Base-by-base conservation (phyloP, 805 yeast species). In the Saccharomycopsis sp. region DNA sequence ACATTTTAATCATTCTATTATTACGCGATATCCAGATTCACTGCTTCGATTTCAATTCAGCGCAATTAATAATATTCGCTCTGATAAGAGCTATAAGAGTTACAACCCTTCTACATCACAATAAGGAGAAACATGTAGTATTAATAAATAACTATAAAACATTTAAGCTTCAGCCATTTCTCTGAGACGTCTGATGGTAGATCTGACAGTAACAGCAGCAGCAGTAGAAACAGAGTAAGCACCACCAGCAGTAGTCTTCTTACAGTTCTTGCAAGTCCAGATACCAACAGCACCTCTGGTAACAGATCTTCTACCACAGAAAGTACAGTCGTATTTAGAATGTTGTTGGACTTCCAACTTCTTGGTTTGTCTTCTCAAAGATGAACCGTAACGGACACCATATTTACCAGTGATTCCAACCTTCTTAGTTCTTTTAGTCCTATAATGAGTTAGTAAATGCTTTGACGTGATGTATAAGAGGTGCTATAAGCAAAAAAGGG, bases 331-430 rank as follows among this genome's bases (percentile, higher is more conserved):
- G 87, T 96, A 94, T 78, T 89, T 89, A 73, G 99, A 88, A 82
- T 93, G 99, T 80, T 92, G 97, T 82, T 91, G 97, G 74, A 90
- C 87, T 84, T 96, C 99, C 80, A 94, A 84, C 85, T 94, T 94
- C 87, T 92, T 92, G 85, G 96, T 89, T 82, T 91, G 97, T 83
- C 98, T 90, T 88, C 99, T 93, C 80, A 94, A 85, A 68, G 99
- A 96, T 73, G 99, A 93, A 92, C 99, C 97, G 85, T 94, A 94
- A 86, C 99, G 92, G 83, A 94, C 97, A 90, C 99, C 99, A 87
- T 90, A 94, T 85, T 96, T 96, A 87, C 99, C 99, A 79, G 99
- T 94, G 86, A 94, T 94, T 81, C 99, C 99, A 79, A 94, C 99
- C 90, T 94, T 94, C 96, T 94, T 94, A 73, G 99, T 94, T 89